Base-by-base conservation (phyloP, 306 rosid species). In the Medicago lupulina region DNA sequence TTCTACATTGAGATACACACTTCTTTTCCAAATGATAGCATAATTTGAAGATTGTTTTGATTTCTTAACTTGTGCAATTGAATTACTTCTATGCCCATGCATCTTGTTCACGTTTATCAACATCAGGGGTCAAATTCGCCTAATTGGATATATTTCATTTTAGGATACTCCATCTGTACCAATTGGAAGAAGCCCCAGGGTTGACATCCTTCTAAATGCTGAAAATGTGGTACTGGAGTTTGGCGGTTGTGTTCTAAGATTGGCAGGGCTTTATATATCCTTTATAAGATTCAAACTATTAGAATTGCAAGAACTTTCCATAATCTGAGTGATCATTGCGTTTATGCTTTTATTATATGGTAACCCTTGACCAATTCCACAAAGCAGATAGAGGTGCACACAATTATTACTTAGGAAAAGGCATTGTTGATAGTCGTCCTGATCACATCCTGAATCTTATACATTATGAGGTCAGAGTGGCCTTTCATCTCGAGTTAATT, bases 211-310 rank as follows among this genome's bases (percentile, higher is more conserved):
- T 79, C 89, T 90, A 38, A 88, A 84, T 67, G 89, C 93, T 15
- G 99, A 95, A 84, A 89, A 83, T 7, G 88, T 85, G 31, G 97
- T 92, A 76, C 71, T 86, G 44, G 97, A 86, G 78, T 78, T 57
- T 74, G 92, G 91, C 25, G 97, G 99, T 8, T 91, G 93, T 82
- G 88, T 95, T 70, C 85, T 92, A 67, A 87, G 97, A 87, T 85
- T 95, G 89, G 96, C 96, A 8, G 99, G 96, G 71, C 97, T 95
- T 74, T 95, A 95, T 85, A 93, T 90, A 93, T 93, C 98, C 98
- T 89, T 87, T 73, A 55, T 62, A 58, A 77, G 63, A 76, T 79
- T 83, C 17, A 49, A 75, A 70, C 75, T 71, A 59, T 60, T 70
- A 74, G 61, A 64, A 74, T 44, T 50, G 12, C 47, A 72, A 62